These are phyloP conservation scores for Vicia villosa DNA, from an alignment of 306 rosid species.

Conservation along the genomic window DNA sequence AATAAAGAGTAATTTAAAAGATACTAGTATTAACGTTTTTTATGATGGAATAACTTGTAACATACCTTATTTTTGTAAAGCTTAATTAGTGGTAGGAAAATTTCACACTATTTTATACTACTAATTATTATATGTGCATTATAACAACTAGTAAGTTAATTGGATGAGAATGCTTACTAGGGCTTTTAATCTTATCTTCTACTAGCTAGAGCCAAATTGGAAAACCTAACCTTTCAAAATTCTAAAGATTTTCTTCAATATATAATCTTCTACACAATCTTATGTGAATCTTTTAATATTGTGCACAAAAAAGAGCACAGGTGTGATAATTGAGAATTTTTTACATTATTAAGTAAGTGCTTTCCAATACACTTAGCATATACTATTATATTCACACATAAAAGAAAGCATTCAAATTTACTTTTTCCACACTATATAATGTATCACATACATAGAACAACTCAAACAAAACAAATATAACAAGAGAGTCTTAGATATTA, in stretches of 20 bases:
- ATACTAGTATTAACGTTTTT: too few relatives aligned
- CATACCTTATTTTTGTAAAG: too few relatives aligned
- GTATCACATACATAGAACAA: neutral
- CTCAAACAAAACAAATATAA: neutral
- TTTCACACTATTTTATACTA: too few relatives aligned
- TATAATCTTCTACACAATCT: slow-evolving; percentile 43
- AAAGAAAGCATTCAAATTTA: slow-evolving; percentile 26
- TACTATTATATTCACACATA: neutral
- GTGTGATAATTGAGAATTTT: slow-evolving; percentile 9
- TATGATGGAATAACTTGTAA: too few relatives aligned
- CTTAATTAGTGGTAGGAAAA: too few relatives aligned
- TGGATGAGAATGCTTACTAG: too few relatives aligned
- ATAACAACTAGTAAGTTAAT: too few relatives aligned
- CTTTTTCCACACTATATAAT: neutral
- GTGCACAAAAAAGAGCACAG: slow-evolving; percentile 12
- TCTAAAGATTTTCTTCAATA: slow-evolving; percentile 38
- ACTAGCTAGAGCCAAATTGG: slow-evolving; percentile 40
- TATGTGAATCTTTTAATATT: neutral
- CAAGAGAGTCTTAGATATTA: neutral
- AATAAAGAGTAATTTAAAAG: too few relatives aligned
- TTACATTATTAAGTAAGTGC: neutral
- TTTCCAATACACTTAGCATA: neutral
- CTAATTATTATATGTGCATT: too few relatives aligned
- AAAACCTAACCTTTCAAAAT: slow-evolving; percentile 45
- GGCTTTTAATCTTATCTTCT: slow-evolving; percentile 4